Conservation (phyloP, 108 stramenopile species). For the Epithemia pelagica region DNA sequence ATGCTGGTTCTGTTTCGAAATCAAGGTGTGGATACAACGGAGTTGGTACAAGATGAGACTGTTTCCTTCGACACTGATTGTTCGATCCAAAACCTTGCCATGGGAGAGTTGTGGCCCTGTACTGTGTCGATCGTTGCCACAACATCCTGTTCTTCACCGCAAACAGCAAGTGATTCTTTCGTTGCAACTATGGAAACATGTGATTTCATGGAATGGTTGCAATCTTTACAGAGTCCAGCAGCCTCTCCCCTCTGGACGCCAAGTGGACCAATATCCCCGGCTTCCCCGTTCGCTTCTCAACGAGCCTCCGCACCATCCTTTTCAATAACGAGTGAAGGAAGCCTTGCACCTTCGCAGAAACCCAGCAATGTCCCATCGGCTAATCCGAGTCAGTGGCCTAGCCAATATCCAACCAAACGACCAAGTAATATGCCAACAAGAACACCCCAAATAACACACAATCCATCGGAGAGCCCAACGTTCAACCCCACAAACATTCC, state of each 20-base stretch:
- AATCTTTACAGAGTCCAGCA: neutral
- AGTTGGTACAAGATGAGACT: too few relatives aligned
- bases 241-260: neutral
- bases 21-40: too few relatives aligned
- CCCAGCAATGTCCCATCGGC: too few relatives aligned
- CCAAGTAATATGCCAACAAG: neutral
- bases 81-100: neutral
- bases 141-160: neutral
- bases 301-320: neutral
- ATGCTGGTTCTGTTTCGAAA: neutral
- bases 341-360: neutral
- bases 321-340: neutral
- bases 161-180: too few relatives aligned
- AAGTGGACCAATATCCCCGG: neutral
- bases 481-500: neutral
- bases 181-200: neutral
- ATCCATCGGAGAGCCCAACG: neutral
- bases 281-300: neutral
- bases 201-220: neutral
- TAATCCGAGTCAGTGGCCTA: too few relatives aligned
- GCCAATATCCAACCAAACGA: neutral
- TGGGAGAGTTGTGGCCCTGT: neutral
- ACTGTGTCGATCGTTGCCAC: neutral
- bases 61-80: too few relatives aligned
- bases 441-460: neutral